Base-by-base conservation (phyloP, 2,329 filamentous ascomycete species). In the Aspergillus melleus region DNA sequence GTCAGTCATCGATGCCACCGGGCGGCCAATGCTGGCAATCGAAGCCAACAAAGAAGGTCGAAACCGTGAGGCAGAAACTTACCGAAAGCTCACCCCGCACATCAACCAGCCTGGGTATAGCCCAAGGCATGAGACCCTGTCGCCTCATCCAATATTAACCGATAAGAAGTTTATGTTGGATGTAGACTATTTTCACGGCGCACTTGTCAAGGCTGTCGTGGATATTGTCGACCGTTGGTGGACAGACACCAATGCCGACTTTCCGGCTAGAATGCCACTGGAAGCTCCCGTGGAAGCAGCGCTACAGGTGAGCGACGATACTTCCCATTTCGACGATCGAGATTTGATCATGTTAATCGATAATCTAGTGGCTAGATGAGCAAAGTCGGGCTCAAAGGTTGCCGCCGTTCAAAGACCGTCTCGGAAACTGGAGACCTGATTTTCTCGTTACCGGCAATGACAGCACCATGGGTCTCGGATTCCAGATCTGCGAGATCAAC, bases 211-310 rank as follows among this genome's bases (percentile, higher is more conserved):
- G 4, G 69, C 67, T 19, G 55, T 70, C 8, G 59, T 57, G 30
- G 62, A 69, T 54, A 69, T 71, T 11, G 60, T 72, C 10, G 63
- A 68, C 16, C 61, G 70, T 63, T 72, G 69, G 69, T 72, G 67
- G 64, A 64, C 61, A 6, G 70, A 73, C 39, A 47, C 32, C 0
- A 44, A 63, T 14, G 66, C 70, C 3, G 20, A 54, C 2, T 68
- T 72, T 24, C 66, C 69, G 4, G 39, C 53, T 9, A 59, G 67
- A 2, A 70, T 72, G 70, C 70, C 70, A 6, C 53, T 72, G 32
- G 70, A 72, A 47, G 44, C 58, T 1, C 55, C 66, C 3, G 70
- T 70, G 42, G 70, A 72, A 46, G 60, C 64, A 24, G 51, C 71
- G 3, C 46, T 72, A 29, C 60, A 54, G 22, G 69, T 69, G 6